Percentiles rank a stretch among this genome's conserved stretches.
phyloP scores from a whole-genome alignment of 2,329 filamentous ascomycete genomes.

The Pochonia chlamydosporia region DNA sequence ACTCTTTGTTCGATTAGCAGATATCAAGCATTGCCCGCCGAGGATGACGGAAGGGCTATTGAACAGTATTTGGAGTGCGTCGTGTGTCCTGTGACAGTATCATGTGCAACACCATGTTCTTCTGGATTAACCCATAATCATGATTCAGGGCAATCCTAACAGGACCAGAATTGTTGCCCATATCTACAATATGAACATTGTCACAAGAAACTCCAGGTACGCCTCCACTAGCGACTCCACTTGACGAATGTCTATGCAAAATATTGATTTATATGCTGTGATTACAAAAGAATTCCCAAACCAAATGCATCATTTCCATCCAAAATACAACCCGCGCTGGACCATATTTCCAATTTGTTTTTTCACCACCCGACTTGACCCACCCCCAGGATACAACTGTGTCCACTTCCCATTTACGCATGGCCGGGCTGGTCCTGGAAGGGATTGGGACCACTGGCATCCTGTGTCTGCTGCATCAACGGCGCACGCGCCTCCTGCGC shows the following conservation, averaged over 20 bases:
- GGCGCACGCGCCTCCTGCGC: constrained; percentile 27
- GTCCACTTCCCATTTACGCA: constrained; percentile 1
- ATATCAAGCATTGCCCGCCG: constrained; percentile 2
- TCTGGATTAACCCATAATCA: too few relatives aligned
- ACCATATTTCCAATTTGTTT: too few relatives aligned
- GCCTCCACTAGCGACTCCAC: too few relatives aligned
- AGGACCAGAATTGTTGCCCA: too few relatives aligned
- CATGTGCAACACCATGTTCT: background rate
- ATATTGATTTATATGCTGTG: constrained; percentile 10
- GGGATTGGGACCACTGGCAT: constrained; percentile 22
- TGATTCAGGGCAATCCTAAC: too few relatives aligned
- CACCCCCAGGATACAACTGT: too few relatives aligned
- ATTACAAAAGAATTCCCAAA: background rate
- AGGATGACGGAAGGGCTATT: background rate
- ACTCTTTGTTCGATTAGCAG: constrained; percentile 9
- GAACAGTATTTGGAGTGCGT: background rate
- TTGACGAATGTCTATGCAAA: too few relatives aligned
- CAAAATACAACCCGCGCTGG: too few relatives aligned
- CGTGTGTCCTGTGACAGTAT: constrained; percentile 6
- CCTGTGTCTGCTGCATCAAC: constrained; percentile 27
- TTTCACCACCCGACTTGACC: too few relatives aligned
- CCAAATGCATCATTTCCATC: background rate
- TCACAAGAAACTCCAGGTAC: too few relatives aligned
- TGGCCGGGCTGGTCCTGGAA: constrained; percentile 28
- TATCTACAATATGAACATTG: too few relatives aligned